phyloP scores from a whole-genome alignment of 495 filamentous ascomycete genomes.

The Penicillium riverlandense region DNA sequence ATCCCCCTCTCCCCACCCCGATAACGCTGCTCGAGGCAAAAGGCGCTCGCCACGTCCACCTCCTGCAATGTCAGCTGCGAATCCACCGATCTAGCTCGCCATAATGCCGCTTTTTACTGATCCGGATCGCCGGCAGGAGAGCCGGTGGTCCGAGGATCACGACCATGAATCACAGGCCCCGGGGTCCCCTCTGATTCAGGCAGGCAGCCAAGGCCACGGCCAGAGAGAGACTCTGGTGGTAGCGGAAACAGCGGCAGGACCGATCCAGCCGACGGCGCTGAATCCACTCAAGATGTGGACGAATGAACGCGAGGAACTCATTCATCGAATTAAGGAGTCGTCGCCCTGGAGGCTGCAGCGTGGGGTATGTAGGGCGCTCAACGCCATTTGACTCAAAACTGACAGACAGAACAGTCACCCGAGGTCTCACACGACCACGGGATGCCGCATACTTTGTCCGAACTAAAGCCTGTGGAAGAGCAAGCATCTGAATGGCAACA shows the following conservation, averaged over 20 bases:
- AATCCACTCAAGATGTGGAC: constrained; percentile 16
- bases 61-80: constrained; percentile 15
- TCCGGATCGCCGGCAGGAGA: constrained; percentile 27
- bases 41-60: constrained; percentile 14
- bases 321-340: constrained; percentile 78
- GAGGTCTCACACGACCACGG: too few relatives aligned
- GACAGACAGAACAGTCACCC: constrained; percentile 4
- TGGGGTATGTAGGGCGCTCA: constrained; percentile 46
- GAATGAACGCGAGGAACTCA: constrained; percentile 66
- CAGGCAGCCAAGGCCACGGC: background rate
- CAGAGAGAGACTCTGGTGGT: constrained; percentile 1
- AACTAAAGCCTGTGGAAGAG: constrained; percentile 1
- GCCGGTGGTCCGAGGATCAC: constrained; percentile 22
- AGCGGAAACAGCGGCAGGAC: background rate
- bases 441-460: too few relatives aligned
- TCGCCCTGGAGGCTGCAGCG: constrained; percentile 65
- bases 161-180: constrained; percentile 10
- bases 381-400: background rate
- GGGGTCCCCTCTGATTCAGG: constrained; percentile 7
- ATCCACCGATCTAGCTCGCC: constrained; percentile 6
- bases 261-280: constrained; percentile 1
- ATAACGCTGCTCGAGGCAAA: constrained; percentile 1
- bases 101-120: constrained; percentile 38
- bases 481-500: constrained; percentile 1
- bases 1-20: constrained; percentile 16